phyloP scores from a whole-genome alignment of 257 asterid genomes.

The Salvia rosmarinus region DNA sequence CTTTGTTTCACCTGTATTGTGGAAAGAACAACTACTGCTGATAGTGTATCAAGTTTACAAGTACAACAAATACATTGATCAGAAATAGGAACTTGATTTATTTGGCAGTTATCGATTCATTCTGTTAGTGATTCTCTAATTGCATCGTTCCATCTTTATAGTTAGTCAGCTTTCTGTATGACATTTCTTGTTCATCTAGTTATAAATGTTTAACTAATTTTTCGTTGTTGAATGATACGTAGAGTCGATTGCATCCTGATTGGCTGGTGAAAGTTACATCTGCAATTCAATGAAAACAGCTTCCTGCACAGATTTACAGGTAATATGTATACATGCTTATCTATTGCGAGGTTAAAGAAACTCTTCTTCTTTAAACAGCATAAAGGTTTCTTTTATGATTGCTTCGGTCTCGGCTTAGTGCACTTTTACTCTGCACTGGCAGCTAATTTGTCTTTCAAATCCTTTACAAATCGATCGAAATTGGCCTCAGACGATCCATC shows the following conservation, averaged over 20 bases:
- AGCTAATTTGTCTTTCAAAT: no score
- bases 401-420: conserved; percentile 13
- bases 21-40: background rate
- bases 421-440: no score
- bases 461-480: no score
- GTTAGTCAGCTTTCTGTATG: background rate
- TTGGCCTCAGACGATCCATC: conserved; percentile 26
- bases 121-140: background rate
- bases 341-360: conserved; percentile 4
- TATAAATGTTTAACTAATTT: background rate
- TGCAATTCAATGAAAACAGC: background rate
- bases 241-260: background rate
- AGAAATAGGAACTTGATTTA: background rate
- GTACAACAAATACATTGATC: background rate
- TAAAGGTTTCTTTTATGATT: background rate
- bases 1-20: background rate
- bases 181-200: background rate
- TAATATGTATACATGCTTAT: background rate
- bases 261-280: conserved; percentile 10
- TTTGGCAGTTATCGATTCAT: background rate
- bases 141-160: background rate
- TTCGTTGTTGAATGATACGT: background rate
- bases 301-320: conserved; percentile 7
- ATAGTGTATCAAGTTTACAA: background rate
- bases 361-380: conserved; percentile 5